These are phyloP conservation scores for Escovopsis sp. DNA, from an alignment of 2,329 filamentous ascomycete genomes.

Conservation along the genomic window DNA sequence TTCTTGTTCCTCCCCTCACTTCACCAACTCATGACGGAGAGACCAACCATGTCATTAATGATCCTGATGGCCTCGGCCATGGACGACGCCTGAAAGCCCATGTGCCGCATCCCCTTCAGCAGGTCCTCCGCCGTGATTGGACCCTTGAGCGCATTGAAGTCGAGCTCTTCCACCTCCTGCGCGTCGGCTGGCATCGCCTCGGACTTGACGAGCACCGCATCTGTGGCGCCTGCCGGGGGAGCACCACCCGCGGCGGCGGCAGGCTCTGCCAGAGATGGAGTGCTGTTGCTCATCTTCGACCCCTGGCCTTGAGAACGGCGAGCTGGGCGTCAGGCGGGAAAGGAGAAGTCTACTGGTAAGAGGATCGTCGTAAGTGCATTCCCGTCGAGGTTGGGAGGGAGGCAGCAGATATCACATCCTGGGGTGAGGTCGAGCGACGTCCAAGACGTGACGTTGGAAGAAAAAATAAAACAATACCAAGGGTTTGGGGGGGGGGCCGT, in stretches of 20 bases:
- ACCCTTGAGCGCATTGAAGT: constrained; percentile 70
- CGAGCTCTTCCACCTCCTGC: constrained; percentile 75
- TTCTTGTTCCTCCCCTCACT: too few relatives aligned
- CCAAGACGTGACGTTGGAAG: too few relatives aligned
- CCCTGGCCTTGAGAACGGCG: neutral
- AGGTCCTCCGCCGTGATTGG: constrained; percentile 78
- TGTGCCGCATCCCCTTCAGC: constrained; percentile 63
- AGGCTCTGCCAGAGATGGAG: constrained; percentile 16
- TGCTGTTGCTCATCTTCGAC: neutral
- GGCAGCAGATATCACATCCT: too few relatives aligned
- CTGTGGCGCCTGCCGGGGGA: constrained; percentile 49
- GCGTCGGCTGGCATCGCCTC: constrained; percentile 64
- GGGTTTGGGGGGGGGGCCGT: too few relatives aligned
- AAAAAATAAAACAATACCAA: too few relatives aligned
- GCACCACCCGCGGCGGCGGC: constrained; percentile 20
- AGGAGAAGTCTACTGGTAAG: too few relatives aligned
- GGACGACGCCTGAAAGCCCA: constrained; percentile 59
- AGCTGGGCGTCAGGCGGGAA: too few relatives aligned
- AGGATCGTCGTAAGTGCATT: too few relatives aligned
- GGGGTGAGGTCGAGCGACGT: too few relatives aligned
- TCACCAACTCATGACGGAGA: too few relatives aligned
- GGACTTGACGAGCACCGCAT: constrained; percentile 75
- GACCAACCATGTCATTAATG: constrained; percentile 81
- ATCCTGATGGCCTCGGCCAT: constrained; percentile 80
- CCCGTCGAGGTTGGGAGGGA: too few relatives aligned